Evolutionary conservation across 257 asterid genomes (phyloP).

Genomic region (Lavandula angustifolia): DNA sequence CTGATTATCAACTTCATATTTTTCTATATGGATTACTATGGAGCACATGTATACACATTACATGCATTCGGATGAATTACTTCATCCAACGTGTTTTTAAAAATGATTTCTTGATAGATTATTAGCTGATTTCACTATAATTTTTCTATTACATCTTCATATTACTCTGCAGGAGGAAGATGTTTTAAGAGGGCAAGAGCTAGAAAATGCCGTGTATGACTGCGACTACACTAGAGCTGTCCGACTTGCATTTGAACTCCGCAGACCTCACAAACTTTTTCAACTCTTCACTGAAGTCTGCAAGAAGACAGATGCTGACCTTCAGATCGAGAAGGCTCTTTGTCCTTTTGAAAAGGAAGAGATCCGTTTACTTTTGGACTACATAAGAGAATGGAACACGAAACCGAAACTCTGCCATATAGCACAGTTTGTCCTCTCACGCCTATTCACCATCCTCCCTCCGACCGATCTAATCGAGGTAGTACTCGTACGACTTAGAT

Average conservation of each 20-base stretch:
- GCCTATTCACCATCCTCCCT: constrained; percentile 53
- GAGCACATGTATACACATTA: too few species aligned
- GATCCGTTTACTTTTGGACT: constrained; percentile 61
- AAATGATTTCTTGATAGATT: background rate
- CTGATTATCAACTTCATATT: constrained; percentile 8
- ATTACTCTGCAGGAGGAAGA: constrained; percentile 79
- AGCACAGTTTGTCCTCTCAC: constrained; percentile 71
- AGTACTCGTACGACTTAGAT: constrained; percentile 9
- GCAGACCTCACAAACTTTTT: constrained; percentile 78
- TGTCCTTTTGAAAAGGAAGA: constrained; percentile 63
- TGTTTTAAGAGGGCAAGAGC: constrained; percentile 83
- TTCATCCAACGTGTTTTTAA: background rate
- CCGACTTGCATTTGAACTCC: constrained; percentile 91
- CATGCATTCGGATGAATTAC: background rate
- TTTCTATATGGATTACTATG: too few species aligned
- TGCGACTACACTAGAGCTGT: constrained; percentile 75
- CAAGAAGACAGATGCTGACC: constrained; percentile 59
- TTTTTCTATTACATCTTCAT: background rate
- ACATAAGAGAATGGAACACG: constrained; percentile 87
- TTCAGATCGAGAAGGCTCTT: constrained; percentile 63
- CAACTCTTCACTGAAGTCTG: constrained; percentile 68
- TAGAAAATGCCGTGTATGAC: constrained; percentile 84
- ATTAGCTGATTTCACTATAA: background rate
- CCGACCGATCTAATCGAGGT: constrained; percentile 79
- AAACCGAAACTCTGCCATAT: constrained; percentile 82